phyloP scores from a whole-genome alignment of 2,329 filamentous ascomycete genomes.

The Alternaria sp. region DNA sequence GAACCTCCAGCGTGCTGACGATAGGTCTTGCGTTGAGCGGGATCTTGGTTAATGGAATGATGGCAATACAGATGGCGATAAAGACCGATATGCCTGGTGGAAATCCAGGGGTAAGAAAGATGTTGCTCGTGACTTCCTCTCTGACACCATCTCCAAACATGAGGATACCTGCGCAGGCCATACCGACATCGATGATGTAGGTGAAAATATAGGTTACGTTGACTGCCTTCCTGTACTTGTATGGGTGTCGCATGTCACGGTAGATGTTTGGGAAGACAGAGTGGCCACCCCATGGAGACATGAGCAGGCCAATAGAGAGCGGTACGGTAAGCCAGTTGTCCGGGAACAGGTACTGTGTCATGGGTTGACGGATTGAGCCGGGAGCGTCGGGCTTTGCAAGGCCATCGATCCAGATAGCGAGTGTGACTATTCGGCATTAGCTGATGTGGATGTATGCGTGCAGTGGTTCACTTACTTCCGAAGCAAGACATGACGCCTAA shows the following conservation, averaged over 20 bases:
- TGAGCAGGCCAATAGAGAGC: slow-evolving; percentile 86
- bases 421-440: slow-evolving; percentile 69
- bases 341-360: slow-evolving; percentile 81
- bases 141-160: slow-evolving; percentile 94
- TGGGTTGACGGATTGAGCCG: slow-evolving; percentile 83
- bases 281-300: slow-evolving; percentile 80
- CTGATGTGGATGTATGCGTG: neutral
- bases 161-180: slow-evolving; percentile 83
- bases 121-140: slow-evolving; percentile 91
- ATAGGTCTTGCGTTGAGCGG: slow-evolving; percentile 89
- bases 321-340: slow-evolving; percentile 87
- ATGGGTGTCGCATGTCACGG: slow-evolving; percentile 79
- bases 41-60: slow-evolving; percentile 96
- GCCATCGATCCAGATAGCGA: slow-evolving; percentile 85
- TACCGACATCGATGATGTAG: slow-evolving; percentile 79
- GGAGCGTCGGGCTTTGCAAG: slow-evolving; percentile 79
- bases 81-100: slow-evolving; percentile 76
- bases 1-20: slow-evolving; percentile 81
- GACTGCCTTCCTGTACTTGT: slow-evolving; percentile 79
- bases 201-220: slow-evolving; percentile 86
- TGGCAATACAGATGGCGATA: slow-evolving; percentile 85
- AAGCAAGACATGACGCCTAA: slow-evolving; percentile 92
- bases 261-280: slow-evolving; percentile 86
- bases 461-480: slow-evolving; percentile 72
- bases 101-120: slow-evolving; percentile 78